Conservation (phyloP, 768 basidiomycete genomes). For the Dictyophora rubrovolvata region DNA sequence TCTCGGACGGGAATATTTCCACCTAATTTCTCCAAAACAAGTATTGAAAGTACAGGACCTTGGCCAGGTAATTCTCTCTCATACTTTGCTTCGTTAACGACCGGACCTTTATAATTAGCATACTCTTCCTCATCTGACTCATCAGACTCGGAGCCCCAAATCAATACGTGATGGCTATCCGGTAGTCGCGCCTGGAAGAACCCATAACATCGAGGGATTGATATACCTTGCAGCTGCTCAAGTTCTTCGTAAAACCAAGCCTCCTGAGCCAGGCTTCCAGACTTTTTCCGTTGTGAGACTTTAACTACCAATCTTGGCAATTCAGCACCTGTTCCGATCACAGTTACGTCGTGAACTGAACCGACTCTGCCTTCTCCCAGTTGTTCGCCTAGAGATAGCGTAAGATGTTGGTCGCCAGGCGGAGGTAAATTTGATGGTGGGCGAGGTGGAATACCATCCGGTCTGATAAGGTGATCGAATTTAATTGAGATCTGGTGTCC, state of each 20-base stretch:
- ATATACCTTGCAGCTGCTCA: conserved; percentile 9
- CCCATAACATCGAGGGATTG: conserved; percentile 10
- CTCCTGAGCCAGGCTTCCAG: conserved; percentile 3
- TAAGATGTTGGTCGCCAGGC: too few relatives aligned
- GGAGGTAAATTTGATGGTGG: too few relatives aligned
- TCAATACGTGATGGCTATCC: neutral
- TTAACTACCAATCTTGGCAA: too few relatives aligned
- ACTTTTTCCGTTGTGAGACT: too few relatives aligned
- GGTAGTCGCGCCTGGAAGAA: too few relatives aligned
- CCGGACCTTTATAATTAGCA: too few relatives aligned
- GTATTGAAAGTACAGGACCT: neutral
- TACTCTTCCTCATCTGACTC: neutral
- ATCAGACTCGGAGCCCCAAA: neutral
- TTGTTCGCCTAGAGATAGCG: too few relatives aligned
- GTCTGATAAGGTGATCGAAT: too few relatives aligned
- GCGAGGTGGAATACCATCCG: too few relatives aligned
- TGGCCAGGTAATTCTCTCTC: too few relatives aligned
- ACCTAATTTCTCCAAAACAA: neutral
- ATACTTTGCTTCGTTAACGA: too few relatives aligned
- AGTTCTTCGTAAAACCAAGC: conserved; percentile 14
- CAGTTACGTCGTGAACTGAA: neutral
- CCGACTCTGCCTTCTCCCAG: neutral
- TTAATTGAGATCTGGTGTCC: too few relatives aligned
- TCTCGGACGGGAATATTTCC: neutral
- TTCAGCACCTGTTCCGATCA: neutral